Evolutionary conservation across 495 filamentous ascomycete species (phyloP).

Genomic region (Penicillium robsamsonii): DNA sequence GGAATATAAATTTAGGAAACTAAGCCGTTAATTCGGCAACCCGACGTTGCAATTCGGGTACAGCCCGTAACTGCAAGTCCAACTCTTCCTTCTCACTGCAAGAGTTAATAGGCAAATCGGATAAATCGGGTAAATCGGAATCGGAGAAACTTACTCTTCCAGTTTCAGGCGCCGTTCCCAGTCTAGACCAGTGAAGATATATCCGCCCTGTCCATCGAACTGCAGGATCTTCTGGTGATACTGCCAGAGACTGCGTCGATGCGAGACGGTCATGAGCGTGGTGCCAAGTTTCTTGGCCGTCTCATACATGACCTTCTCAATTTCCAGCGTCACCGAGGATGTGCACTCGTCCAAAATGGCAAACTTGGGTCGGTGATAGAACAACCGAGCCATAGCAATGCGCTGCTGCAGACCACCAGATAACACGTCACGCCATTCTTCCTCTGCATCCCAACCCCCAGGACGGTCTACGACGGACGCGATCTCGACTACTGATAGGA

Average conservation of each 20-base stretch:
- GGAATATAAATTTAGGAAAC: no score
- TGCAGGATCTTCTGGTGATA: constrained; percentile 92
- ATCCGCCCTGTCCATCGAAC: constrained; percentile 91
- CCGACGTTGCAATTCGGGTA: constrained; percentile 83
- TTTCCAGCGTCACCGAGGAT: constrained; percentile 85
- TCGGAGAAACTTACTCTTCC: constrained; percentile 67
- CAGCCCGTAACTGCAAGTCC: constrained; percentile 74
- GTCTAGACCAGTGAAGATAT: constrained; percentile 87
- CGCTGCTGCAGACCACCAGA: constrained; percentile 91
- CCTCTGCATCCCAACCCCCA: constrained; percentile 88
- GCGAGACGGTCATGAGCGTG: constrained; percentile 93
- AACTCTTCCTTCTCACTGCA: constrained; percentile 87
- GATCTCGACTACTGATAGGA: constrained; percentile 77
- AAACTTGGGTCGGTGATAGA: constrained; percentile 86
- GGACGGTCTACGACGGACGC: constrained; percentile 79
- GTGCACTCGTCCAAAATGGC: constrained; percentile 98
- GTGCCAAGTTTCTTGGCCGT: constrained; percentile 87
- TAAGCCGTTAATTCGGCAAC: constrained; percentile 65
- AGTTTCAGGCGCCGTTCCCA: constrained; percentile 80
- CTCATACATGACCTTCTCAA: constrained; percentile 95
- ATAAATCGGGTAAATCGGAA: not conserved
- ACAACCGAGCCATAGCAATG: constrained; percentile 95
- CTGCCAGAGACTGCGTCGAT: constrained; percentile 89
- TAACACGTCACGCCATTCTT: constrained; percentile 92
- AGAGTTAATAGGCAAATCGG: constrained; percentile 5